These are phyloP conservation scores for Orbilia oligospora DNA, from an alignment of 2,329 filamentous ascomycete species.

Conservation along the genomic window DNA sequence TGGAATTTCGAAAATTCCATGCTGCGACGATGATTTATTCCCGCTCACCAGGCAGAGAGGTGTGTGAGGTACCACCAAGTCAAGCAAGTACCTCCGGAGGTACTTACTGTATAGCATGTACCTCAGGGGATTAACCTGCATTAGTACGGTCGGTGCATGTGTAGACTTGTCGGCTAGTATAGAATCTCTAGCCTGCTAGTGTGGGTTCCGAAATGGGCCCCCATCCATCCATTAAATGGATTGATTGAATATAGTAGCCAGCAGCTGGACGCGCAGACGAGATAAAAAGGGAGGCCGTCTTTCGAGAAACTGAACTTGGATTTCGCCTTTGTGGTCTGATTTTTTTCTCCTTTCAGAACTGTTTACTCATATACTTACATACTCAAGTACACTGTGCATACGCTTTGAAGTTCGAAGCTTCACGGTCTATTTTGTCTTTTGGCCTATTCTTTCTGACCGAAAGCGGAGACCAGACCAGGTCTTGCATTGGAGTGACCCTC, in stretches of 20 bases:
- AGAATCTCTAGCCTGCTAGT: constrained; percentile 36
- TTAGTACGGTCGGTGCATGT: constrained; percentile 30
- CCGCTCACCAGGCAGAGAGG: constrained; percentile 21
- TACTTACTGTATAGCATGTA: constrained; percentile 18
- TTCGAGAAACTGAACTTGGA: constrained; percentile 8
- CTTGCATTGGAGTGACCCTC: constrained; percentile 17
- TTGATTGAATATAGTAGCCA: constrained; percentile 10
- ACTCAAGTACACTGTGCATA: constrained; percentile 21
- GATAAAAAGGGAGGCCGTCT: constrained; percentile 49
- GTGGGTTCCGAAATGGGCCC: constrained; percentile 39
- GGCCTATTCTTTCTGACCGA: constrained; percentile 3
- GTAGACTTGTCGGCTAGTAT: constrained; percentile 36
- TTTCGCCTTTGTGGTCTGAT: constrained; percentile 39
- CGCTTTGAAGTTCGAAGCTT: constrained; percentile 14
- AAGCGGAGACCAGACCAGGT: constrained; percentile 32
- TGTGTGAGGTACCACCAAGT: constrained; percentile 32
- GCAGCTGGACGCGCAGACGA: constrained; percentile 22
- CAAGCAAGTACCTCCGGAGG: constrained; percentile 17
- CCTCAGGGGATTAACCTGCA: constrained; percentile 35
- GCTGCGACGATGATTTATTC: constrained; percentile 29
- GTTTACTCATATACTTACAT: constrained; percentile 28
- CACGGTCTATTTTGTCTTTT: constrained; percentile 1
- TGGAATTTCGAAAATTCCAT: constrained; percentile 15
- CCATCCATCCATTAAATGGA: constrained; percentile 29
- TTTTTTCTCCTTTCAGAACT: constrained; percentile 1